These are phyloP conservation scores for Paxillus rubicundulus DNA, from an alignment of 768 basidiomycete species.

Conservation along the genomic window DNA sequence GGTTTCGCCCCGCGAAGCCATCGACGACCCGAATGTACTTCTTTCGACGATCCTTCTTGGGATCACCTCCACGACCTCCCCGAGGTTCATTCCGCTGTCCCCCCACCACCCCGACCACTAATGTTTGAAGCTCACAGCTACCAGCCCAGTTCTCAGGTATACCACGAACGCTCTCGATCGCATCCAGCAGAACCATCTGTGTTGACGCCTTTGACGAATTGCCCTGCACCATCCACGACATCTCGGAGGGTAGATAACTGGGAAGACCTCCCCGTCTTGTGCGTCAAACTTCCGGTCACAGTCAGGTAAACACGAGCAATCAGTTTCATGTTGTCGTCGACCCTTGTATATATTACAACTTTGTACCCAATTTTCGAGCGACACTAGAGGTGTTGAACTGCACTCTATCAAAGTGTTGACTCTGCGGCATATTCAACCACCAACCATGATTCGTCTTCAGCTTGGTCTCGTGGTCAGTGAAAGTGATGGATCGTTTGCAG, in stretches of 20 bases:
- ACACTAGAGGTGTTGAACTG: too few species aligned
- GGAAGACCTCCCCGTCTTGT: not conserved
- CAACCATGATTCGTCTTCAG: too few species aligned
- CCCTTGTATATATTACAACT: not conserved
- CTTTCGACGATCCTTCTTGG: not conserved
- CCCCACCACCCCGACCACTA: not conserved
- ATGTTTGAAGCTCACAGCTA: not conserved
- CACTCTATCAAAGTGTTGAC: too few species aligned
- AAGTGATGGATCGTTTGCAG: too few species aligned
- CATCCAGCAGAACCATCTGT: not conserved
- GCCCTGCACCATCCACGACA: not conserved
- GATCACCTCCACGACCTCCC: not conserved
- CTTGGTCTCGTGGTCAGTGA: too few species aligned
- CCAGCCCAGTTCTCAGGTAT: not conserved
- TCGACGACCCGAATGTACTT: not conserved
- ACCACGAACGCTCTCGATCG: not conserved
- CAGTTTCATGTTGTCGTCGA: not conserved
- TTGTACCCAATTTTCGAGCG: not conserved
- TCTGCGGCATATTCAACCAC: too few species aligned
- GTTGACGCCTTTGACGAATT: not conserved
- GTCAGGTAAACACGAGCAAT: not conserved
- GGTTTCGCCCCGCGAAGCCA: not conserved
- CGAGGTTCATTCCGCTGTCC: not conserved
- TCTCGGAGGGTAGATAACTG: not conserved
- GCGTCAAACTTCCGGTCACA: not conserved